Percentiles rank a stretch among this genome's conserved stretches.
Conservation (phyloP, 768 basidiomycete species). For the Strobilomyces dryophilus region DNA sequence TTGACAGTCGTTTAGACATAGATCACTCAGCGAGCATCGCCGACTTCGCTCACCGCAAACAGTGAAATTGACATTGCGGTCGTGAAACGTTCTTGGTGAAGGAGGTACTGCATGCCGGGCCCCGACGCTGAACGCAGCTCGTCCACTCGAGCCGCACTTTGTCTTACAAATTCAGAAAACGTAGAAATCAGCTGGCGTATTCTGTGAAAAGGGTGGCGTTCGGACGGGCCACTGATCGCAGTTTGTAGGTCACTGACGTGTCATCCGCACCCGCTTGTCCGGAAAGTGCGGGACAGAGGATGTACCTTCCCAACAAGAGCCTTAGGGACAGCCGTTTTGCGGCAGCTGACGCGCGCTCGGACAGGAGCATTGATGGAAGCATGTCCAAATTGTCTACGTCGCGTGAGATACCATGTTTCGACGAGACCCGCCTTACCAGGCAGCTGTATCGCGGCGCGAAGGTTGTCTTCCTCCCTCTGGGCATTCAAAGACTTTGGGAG, state of each 20-base stretch:
- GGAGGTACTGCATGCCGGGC: constrained; percentile 4
- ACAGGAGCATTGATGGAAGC: constrained; percentile 42
- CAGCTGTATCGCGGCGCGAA: constrained; percentile 63
- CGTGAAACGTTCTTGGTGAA: constrained; percentile 28
- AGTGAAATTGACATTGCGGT: constrained; percentile 35
- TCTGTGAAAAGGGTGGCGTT: constrained; percentile 6
- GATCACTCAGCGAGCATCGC: not conserved
- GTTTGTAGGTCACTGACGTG: constrained; percentile 16
- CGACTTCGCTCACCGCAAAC: constrained; percentile 29
- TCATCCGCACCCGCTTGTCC: constrained; percentile 10
- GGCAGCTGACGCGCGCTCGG: constrained; percentile 52
- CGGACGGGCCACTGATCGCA: not conserved
- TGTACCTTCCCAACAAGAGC: constrained; percentile 50
- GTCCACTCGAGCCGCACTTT: constrained; percentile 13
- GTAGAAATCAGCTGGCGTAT: constrained; percentile 11
- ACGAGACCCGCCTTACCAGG: constrained; percentile 42
- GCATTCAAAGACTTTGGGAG: constrained; percentile 29
- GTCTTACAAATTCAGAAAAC: constrained; percentile 20
- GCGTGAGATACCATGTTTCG: constrained; percentile 9
- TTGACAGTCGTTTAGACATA: not conserved
- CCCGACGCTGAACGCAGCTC: constrained; percentile 6
- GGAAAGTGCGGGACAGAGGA: constrained; percentile 43
- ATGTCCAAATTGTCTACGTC: constrained; percentile 50
- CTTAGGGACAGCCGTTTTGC: constrained; percentile 55
- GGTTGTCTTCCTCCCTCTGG: constrained; percentile 47